Evolutionary conservation across 306 rosid genomes (phyloP).

Genomic region (Gastrolobium bilobum): DNA sequence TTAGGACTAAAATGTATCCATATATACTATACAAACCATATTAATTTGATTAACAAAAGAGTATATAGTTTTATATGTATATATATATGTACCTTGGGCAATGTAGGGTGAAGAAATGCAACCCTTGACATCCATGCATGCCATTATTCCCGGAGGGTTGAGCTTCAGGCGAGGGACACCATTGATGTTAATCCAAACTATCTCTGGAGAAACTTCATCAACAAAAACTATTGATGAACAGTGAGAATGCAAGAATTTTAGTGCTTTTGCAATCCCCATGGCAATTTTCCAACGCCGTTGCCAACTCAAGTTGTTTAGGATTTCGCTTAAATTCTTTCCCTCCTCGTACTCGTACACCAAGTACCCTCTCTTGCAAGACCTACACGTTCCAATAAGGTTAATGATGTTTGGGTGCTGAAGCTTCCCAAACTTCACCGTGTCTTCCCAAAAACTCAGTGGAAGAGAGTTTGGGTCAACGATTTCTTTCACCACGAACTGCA

Average conservation of each 20-base stretch:
- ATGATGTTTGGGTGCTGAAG: slow-evolving; percentile 65
- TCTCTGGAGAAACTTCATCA: slow-evolving; percentile 65
- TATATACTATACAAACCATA: neutral
- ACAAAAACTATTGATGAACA: slow-evolving; percentile 57
- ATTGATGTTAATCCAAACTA: slow-evolving; percentile 57
- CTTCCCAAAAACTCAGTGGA: slow-evolving; percentile 64
- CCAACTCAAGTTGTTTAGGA: slow-evolving; percentile 69
- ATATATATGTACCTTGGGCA: slow-evolving; percentile 66
- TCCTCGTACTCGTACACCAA: slow-evolving; percentile 63
- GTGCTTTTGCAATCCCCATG: slow-evolving; percentile 66
- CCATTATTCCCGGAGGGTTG: slow-evolving; percentile 52
- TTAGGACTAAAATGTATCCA: neutral
- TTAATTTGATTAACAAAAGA: neutral
- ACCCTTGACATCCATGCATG: slow-evolving; percentile 51
- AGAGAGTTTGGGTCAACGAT: slow-evolving; percentile 51
- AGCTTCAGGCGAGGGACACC: slow-evolving; percentile 66
- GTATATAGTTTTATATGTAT: too few relatives aligned
- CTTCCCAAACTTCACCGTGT: slow-evolving; percentile 60
- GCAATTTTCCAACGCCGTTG: slow-evolving; percentile 69
- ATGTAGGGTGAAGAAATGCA: slow-evolving; percentile 62
- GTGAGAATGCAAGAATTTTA: slow-evolving; percentile 62
- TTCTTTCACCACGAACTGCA: slow-evolving; percentile 67
- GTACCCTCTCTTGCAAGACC: slow-evolving; percentile 66
- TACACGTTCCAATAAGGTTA: slow-evolving; percentile 65
- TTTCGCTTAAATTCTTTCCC: slow-evolving; percentile 58